A percentile compares a stretch with the other conserved stretches of the same genome.
These are phyloP conservation scores for Peronospora belbahrii DNA, from an alignment of 352 stramenopile genomes.

Conservation along the genomic window DNA sequence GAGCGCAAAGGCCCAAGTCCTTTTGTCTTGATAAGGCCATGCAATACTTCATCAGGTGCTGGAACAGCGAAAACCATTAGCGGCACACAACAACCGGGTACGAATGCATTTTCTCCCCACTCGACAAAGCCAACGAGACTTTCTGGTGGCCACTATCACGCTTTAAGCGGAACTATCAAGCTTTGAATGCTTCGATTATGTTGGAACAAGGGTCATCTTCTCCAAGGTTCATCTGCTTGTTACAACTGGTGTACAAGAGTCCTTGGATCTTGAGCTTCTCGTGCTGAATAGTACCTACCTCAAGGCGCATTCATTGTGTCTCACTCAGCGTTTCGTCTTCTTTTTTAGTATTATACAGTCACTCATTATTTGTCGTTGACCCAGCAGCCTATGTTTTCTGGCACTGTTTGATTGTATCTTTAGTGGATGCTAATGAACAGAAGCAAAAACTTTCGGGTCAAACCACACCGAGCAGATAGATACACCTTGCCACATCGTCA, in stretches of 20 bases:
- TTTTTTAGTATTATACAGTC: constrained; percentile 7
- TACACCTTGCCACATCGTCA: constrained; percentile 34
- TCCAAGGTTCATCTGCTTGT: constrained; percentile 47
- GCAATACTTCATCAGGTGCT: constrained; percentile 37
- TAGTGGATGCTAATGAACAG: constrained; percentile 2
- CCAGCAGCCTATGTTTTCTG: constrained; percentile 5
- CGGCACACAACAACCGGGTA: constrained; percentile 51
- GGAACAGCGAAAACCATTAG: constrained; percentile 53
- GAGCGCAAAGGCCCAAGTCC: constrained; percentile 28
- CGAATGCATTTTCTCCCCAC: constrained; percentile 29
- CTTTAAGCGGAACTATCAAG: too few relatives aligned
- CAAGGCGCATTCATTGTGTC: constrained; percentile 6
- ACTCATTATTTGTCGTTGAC: constrained; percentile 2
- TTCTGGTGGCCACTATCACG: constrained; percentile 17
- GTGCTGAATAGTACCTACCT: constrained; percentile 26
- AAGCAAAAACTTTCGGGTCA: constrained; percentile 35
- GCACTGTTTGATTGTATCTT: constrained; percentile 5
- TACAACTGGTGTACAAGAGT: constrained; percentile 49
- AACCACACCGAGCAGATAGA: constrained; percentile 48
- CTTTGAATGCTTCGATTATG: constrained; percentile 35
- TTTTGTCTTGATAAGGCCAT: constrained; percentile 21
- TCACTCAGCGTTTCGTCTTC: constrained; percentile 9
- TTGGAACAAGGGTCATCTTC: constrained; percentile 28
- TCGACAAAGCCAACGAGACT: constrained; percentile 7
- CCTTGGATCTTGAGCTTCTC: constrained; percentile 63